These are phyloP conservation scores for Beauveria australis DNA, from an alignment of 2,329 filamentous ascomycete species.

Conservation along the genomic window DNA sequence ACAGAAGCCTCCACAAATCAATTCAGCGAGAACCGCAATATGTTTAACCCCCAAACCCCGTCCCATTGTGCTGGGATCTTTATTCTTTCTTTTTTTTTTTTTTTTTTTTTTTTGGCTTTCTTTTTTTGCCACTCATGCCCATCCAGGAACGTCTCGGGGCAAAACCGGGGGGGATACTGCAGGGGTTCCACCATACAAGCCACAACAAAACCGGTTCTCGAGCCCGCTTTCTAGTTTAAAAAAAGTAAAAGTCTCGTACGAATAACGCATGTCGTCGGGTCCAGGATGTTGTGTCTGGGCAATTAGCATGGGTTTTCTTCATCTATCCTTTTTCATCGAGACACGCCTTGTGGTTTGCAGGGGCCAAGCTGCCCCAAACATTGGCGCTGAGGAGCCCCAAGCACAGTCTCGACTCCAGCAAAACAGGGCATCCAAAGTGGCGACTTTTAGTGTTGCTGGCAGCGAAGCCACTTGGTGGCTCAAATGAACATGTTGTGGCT, in stretches of 20 bases:
- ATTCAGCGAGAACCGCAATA: background rate
- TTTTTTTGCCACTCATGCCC: background rate
- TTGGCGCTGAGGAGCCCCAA: background rate
- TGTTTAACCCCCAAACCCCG: background rate
- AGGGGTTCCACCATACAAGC: background rate
- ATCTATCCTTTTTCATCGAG: background rate
- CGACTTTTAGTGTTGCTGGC: background rate
- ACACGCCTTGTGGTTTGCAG: background rate
- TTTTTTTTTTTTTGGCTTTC: background rate
- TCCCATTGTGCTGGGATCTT: background rate
- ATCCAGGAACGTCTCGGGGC: slow-evolving; percentile 7
- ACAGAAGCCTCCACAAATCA: background rate
- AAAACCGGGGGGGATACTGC: background rate
- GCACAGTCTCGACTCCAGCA: background rate
- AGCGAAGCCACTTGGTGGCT: no score
- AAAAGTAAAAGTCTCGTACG: background rate
- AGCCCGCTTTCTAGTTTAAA: background rate
- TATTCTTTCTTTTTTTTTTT: background rate
- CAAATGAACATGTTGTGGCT: background rate
- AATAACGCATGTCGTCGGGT: background rate
- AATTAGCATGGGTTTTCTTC: background rate
- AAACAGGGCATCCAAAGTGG: background rate
- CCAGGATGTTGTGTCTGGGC: no score
- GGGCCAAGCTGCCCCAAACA: no score
- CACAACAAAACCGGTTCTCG: slow-evolving; percentile 7